Percentiles rank a stretch among this genome's conserved stretches.
Evolutionary conservation across 305 asterid genomes (phyloP).

Genomic region (Fraxinus angustifolia): DNA sequence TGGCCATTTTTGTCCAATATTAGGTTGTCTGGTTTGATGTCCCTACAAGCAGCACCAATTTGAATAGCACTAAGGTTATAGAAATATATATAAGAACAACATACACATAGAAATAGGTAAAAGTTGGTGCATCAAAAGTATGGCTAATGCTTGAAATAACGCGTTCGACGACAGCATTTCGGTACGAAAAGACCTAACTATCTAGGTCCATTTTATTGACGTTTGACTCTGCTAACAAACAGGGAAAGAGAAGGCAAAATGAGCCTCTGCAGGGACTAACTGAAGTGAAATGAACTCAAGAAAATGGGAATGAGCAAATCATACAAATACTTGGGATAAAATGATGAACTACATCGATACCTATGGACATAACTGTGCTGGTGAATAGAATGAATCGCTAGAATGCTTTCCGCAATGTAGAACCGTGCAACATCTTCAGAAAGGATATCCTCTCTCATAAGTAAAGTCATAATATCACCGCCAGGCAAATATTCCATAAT

Average conservation of each 20-base stretch:
- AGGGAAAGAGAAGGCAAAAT: neutral
- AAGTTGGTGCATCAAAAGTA: neutral
- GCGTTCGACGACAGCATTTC: neutral
- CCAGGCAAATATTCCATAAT: slow-evolving; percentile 98
- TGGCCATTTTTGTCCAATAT: slow-evolving; percentile 91
- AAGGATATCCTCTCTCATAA: slow-evolving; percentile 88
- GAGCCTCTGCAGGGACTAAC: neutral
- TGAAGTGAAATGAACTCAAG: neutral
- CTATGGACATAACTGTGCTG: slow-evolving; percentile 85
- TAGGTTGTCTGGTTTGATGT: slow-evolving; percentile 93
- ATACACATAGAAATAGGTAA: neutral
- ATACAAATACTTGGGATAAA: neutral
- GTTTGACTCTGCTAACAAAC: neutral
- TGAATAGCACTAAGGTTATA: slow-evolving; percentile 14
- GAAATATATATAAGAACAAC: neutral
- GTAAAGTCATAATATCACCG: slow-evolving; percentile 90
- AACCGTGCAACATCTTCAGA: slow-evolving; percentile 83
- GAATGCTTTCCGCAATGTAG: slow-evolving; percentile 86
- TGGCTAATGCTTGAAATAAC: neutral
- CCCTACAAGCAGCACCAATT: slow-evolving; percentile 47
- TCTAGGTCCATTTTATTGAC: neutral
- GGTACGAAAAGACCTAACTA: neutral
- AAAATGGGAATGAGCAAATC: neutral
- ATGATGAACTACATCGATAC: slow-evolving; percentile 29
- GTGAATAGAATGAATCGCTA: slow-evolving; percentile 90